phyloP scores from a whole-genome alignment of 352 stramenopile species.

The Globisporangium iwayamae region DNA sequence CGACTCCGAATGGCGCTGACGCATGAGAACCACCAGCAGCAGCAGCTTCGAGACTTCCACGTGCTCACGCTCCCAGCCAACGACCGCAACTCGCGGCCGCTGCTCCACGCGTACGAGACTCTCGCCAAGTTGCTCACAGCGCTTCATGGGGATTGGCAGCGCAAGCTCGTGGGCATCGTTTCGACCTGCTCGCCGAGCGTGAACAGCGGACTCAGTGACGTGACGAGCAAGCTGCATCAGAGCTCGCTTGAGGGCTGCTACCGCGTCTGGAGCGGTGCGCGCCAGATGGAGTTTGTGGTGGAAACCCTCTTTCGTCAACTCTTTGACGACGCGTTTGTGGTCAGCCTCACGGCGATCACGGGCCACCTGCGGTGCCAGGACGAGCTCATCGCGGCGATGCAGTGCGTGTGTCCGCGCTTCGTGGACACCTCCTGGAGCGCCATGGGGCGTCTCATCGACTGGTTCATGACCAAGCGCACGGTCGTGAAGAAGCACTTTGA shows the following conservation, averaged over 20 bases:
- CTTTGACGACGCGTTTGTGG: conserved; percentile 15
- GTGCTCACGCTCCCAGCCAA: conserved; percentile 13
- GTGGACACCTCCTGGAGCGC: conserved; percentile 13
- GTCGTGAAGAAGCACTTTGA: conserved; percentile 17
- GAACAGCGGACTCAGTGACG: not conserved
- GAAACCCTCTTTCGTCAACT: conserved; percentile 8
- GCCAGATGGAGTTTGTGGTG: conserved; percentile 12
- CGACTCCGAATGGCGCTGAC: conserved; percentile 12
- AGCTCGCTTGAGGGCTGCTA: conserved; percentile 10
- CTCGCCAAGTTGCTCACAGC: conserved; percentile 13
- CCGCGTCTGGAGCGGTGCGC: conserved; percentile 14
- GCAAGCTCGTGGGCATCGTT: conserved; percentile 15
- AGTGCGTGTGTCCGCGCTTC: conserved; percentile 14
- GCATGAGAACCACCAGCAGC: not conserved
- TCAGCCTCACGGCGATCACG: conserved; percentile 7
- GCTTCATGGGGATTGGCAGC: conserved; percentile 3
- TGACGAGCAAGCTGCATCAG: conserved; percentile 7
- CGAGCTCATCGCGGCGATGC: conserved; percentile 11
- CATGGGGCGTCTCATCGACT: conserved; percentile 15
- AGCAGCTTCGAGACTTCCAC: conserved; percentile 14
- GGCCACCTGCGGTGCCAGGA: conserved; percentile 12
- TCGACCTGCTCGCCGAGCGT: conserved; percentile 1
- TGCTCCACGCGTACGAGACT: conserved; percentile 5
- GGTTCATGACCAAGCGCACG: conserved; percentile 11
- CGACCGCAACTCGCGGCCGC: conserved; percentile 9